Evolutionary conservation across 805 yeast species (phyloP).

Genomic region (Ogataea siamensis): DNA sequence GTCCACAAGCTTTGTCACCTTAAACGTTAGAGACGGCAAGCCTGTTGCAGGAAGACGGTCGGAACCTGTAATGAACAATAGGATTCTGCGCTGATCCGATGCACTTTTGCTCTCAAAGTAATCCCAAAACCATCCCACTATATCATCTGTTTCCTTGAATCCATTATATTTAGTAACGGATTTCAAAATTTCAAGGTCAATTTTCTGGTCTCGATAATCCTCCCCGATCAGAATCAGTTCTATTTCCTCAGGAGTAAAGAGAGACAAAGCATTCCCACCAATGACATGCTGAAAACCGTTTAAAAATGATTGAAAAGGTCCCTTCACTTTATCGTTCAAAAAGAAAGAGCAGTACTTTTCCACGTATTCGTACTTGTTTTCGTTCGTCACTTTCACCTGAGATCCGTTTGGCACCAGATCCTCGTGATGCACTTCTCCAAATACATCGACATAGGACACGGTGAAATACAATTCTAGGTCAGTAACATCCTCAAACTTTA

Average conservation of each 20-base stretch:
- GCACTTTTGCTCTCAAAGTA: constrained; percentile 49
- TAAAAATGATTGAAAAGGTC: constrained; percentile 56
- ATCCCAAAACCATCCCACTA: constrained; percentile 87
- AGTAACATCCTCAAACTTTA: constrained; percentile 45
- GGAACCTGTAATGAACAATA: constrained; percentile 84
- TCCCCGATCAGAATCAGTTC: constrained; percentile 77
- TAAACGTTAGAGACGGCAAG: constrained; percentile 67
- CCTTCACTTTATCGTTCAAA: constrained; percentile 50
- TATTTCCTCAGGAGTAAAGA: constrained; percentile 80
- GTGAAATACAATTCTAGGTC: constrained; percentile 60
- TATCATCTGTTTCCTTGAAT: constrained; percentile 42
- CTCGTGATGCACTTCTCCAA: constrained; percentile 41
- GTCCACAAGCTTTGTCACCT: constrained; percentile 49
- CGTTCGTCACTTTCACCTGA: constrained; percentile 49
- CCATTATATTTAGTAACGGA: constrained; percentile 75
- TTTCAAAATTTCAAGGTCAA: constrained; percentile 65
- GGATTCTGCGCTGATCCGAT: constrained; percentile 55
- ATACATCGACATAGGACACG: constrained; percentile 51
- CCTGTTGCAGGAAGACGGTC: constrained; percentile 95
- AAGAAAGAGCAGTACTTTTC: constrained; percentile 60
- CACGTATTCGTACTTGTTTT: constrained; percentile 61
- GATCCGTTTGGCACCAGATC: constrained; percentile 64
- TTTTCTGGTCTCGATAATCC: constrained; percentile 43
- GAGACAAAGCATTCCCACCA: constrained; percentile 74
- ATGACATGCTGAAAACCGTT: constrained; percentile 74